Percentiles rank a stretch among this genome's conserved stretches.
phyloP scores from a whole-genome alignment of 768 basidiomycete species.

The Collybiopsis confluens region DNA sequence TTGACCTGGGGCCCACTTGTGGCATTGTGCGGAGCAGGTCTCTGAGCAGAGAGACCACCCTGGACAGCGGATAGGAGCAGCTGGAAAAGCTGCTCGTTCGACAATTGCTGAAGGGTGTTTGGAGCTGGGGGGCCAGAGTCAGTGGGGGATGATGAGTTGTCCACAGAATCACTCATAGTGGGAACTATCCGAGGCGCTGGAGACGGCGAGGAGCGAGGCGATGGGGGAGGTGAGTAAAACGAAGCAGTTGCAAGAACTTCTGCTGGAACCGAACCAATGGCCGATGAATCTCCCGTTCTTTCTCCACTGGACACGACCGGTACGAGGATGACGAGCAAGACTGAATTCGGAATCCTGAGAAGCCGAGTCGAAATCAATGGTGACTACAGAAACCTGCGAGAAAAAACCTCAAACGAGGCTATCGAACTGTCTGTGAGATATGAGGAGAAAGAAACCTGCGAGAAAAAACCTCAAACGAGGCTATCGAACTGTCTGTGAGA shows the following conservation, averaged over 20 bases:
- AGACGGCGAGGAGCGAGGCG: no score
- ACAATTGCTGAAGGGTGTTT: background rate
- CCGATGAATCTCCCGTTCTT: background rate
- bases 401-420: background rate
- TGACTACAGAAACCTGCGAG: background rate
- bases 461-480: no score
- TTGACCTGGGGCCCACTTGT: background rate
- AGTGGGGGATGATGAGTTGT: background rate
- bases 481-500: no score
- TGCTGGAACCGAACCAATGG: background rate
- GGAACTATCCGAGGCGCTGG: no score
- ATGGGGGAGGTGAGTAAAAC: background rate
- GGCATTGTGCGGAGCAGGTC: background rate
- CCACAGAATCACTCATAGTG: background rate
- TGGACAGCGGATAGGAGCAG: background rate
- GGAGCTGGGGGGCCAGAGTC: background rate
- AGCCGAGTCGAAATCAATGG: background rate
- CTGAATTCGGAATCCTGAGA: background rate
- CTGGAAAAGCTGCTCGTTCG: background rate
- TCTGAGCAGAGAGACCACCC: background rate
- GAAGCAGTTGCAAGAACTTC: background rate
- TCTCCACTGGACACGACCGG: background rate
- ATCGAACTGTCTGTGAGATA: background rate
- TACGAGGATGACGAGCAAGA: background rate
- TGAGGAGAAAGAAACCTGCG: background rate